Evolutionary conservation across 176 grass and related monocot species (phyloP).

Genomic region (Stipa capillata): DNA sequence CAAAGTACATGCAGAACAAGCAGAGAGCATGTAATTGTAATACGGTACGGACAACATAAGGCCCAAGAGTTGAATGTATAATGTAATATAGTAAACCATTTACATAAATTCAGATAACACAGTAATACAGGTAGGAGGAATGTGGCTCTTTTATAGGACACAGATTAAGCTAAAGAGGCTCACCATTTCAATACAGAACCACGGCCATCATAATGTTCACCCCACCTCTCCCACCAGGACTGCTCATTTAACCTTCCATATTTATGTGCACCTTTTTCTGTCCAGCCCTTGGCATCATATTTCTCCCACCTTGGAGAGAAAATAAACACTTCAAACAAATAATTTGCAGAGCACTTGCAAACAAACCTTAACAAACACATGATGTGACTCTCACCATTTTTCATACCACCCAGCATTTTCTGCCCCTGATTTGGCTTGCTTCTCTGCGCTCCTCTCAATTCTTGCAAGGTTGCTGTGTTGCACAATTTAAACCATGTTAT

Average conservation of each 20-base stretch:
- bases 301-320: constrained; percentile 86
- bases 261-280: constrained; percentile 97
- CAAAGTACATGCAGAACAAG: background rate
- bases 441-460: constrained; percentile 90
- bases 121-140: background rate
- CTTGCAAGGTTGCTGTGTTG: constrained; percentile 83
- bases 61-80: background rate
- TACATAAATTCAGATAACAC: background rate
- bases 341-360: background rate
- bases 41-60: background rate
- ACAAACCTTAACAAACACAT: background rate
- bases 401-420: constrained; percentile 99
- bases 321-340: background rate
- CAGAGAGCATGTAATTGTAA: background rate
- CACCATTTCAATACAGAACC: constrained; percentile 97
- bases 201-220: constrained; percentile 88
- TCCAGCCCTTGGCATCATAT: constrained; percentile 97
- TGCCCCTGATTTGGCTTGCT: constrained; percentile 83
- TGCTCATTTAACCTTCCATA: constrained; percentile 93
- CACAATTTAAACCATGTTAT: background rate
- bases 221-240: constrained; percentile 99
- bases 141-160: background rate
- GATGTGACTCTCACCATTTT: constrained; percentile 64
- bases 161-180: constrained; percentile 14
- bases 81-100: background rate